Evolutionary conservation across 208 protist species (phyloP).

Genomic region (Zelonia costaricensis): DNA sequence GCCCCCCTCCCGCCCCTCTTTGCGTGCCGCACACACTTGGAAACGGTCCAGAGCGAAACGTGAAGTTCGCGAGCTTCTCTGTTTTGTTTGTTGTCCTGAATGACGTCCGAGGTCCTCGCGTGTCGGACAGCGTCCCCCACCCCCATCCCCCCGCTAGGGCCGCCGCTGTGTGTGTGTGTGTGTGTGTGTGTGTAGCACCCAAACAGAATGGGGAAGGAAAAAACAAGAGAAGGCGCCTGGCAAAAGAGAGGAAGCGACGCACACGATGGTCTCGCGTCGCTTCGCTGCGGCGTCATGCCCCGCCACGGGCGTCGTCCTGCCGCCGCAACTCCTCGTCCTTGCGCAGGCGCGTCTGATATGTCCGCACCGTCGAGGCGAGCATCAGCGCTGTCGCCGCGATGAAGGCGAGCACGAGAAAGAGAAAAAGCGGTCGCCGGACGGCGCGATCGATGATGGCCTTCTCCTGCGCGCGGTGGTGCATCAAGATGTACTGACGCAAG

Average conservation of each 20-base stretch:
- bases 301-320: conserved; percentile 18
- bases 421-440: conserved; percentile 18
- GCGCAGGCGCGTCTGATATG: conserved; percentile 5
- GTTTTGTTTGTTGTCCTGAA: too few relatives aligned
- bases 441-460: conserved; percentile 42
- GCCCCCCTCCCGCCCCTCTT: too few relatives aligned
- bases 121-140: too few relatives aligned
- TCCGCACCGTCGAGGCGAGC: background rate
- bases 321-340: conserved; percentile 11
- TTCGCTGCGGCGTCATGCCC: conserved; percentile 3
- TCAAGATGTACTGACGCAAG: conserved; percentile 43
- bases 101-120: too few relatives aligned
- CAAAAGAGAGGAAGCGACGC: background rate
- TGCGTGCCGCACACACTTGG: too few relatives aligned
- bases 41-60: too few relatives aligned
- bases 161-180: background rate
- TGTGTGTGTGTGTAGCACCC: background rate
- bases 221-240: background rate
- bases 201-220: background rate
- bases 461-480: conserved; percentile 41
- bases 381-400: conserved; percentile 12
- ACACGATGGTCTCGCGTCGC: too few relatives aligned
- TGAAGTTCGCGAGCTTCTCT: too few relatives aligned
- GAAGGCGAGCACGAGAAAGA: conserved; percentile 19
- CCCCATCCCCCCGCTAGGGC: too few relatives aligned